Conservation (phyloP, 768 basidiomycete genomes). For the Mycena leptocephala region DNA sequence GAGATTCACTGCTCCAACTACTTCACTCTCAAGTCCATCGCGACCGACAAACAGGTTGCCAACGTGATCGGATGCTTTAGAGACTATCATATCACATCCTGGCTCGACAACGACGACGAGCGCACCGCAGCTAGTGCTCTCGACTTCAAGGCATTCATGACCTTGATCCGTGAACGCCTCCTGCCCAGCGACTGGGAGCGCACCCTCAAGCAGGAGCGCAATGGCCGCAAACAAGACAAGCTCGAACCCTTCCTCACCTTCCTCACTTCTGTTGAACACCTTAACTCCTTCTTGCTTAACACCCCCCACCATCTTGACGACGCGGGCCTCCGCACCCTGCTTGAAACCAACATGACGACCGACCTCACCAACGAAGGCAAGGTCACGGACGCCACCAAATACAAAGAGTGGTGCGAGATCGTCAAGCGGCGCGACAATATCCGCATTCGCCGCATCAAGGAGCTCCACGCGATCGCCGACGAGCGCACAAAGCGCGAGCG, state of each 20-base stretch:
- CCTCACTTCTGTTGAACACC: not conserved
- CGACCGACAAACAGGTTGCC: not conserved
- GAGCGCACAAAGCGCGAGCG: not conserved
- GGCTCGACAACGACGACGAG: not conserved
- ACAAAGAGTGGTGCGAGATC: not conserved
- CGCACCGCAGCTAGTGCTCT: not conserved
- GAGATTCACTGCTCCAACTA: no score
- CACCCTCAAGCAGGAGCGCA: not conserved
- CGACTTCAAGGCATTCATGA: not conserved
- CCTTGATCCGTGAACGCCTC: not conserved
- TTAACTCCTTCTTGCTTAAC: conserved; percentile 5
- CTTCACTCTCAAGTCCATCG: no score
- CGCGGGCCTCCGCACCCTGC: not conserved
- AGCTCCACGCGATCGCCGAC: not conserved
- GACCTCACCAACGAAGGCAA: not conserved
- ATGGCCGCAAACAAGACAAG: not conserved
- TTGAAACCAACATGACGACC: not conserved
- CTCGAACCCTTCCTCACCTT: not conserved
- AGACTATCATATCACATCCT: not conserved
- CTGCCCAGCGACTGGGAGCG: not conserved
- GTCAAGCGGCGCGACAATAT: not conserved
- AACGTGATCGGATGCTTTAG: not conserved
- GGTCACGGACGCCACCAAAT: not conserved
- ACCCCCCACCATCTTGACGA: not conserved
- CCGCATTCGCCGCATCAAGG: not conserved